phyloP scores from a whole-genome alignment of 1,284 basidiomycete genomes.

The Sporisorium graminicola region DNA sequence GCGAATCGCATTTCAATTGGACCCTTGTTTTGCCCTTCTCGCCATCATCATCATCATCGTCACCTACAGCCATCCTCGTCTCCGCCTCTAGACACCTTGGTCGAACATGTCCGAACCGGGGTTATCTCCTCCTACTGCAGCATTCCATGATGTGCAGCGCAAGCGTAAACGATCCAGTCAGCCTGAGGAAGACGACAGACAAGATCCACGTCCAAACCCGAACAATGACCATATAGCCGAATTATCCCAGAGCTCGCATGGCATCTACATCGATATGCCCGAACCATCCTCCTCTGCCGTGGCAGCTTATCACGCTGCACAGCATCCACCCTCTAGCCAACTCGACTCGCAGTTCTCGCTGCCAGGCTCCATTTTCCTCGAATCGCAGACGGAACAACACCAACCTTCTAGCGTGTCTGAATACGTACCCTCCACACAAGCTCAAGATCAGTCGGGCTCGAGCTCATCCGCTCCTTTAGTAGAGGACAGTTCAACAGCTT shows the following conservation, averaged over 20 bases:
- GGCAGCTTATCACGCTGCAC: conserved; percentile 23
- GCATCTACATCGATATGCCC: conserved; percentile 28
- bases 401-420: conserved; percentile 17
- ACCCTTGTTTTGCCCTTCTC: conserved; percentile 18
- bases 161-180: conserved; percentile 28
- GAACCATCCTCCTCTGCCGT: conserved; percentile 34
- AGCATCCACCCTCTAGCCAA: conserved; percentile 11
- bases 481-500: not conserved
- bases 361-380: conserved; percentile 14
- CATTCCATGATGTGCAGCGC: conserved; percentile 4
- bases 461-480: not conserved
- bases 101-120: conserved; percentile 4
- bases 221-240: not conserved
- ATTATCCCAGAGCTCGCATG: conserved; percentile 5
- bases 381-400: not conserved
- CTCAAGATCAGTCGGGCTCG: conserved; percentile 10
- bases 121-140: not conserved
- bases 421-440: conserved; percentile 22
- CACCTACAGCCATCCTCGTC: not conserved
- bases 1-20: conserved; percentile 5
- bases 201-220: not conserved
- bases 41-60: not conserved
- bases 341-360: conserved; percentile 25
- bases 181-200: not conserved
- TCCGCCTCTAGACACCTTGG: not conserved